Evolutionary conservation across 345 rosid species (phyloP).

Genomic region (Lenwebbia sp.): DNA sequence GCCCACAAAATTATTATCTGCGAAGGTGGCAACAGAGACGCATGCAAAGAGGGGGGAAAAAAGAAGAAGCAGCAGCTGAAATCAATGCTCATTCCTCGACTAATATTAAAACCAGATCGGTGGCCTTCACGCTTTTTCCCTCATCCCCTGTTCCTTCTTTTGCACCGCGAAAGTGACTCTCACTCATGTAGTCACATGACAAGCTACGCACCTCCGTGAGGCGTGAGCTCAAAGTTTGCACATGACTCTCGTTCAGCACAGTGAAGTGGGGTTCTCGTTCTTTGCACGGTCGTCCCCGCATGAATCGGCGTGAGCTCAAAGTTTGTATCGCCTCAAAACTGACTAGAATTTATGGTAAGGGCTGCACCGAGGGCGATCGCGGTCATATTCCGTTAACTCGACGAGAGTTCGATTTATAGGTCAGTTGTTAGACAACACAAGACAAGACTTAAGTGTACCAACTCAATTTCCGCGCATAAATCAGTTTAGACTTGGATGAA

Average conservation of each 20-base stretch:
- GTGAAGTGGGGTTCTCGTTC: neutral
- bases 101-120: neutral
- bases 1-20: neutral
- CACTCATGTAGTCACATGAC: neutral
- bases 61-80: neutral
- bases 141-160: neutral
- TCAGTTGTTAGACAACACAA: fast-evolving
- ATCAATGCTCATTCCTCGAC: neutral
- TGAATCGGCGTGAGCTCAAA: neutral
- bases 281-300: neutral
- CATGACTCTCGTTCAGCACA: neutral
- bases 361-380: neutral
- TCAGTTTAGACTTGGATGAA: neutral
- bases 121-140: neutral
- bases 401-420: neutral
- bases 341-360: neutral
- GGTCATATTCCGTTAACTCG: fast-evolving
- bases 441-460: fast-evolving
- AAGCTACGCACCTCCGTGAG: neutral
- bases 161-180: neutral
- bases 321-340: no score
- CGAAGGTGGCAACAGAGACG: neutral
- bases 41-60: neutral
- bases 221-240: neutral
- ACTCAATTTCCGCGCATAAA: neutral